phyloP scores from a whole-genome alignment of 805 yeast species.

The Zygosaccharomyces kombuchaensis region DNA sequence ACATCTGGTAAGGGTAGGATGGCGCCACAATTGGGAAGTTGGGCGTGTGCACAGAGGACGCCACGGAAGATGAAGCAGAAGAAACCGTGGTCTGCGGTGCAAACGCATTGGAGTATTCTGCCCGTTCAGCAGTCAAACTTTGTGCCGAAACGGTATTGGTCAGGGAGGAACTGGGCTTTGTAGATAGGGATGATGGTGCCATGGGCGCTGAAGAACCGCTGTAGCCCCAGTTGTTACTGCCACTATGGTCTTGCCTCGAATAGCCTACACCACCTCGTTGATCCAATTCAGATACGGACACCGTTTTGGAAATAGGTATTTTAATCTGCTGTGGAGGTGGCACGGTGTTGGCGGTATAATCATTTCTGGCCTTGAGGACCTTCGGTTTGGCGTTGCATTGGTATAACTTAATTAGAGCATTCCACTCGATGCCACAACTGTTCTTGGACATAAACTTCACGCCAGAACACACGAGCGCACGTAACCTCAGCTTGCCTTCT shows the following conservation, averaged over 20 bases:
- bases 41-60: background rate
- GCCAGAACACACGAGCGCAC: constrained; percentile 17
- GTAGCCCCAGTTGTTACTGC: constrained; percentile 20
- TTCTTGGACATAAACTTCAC: constrained; percentile 19
- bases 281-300: constrained; percentile 19
- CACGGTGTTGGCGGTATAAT: background rate
- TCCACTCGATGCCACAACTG: constrained; percentile 21
- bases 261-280: constrained; percentile 4
- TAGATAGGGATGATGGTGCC: constrained; percentile 27
- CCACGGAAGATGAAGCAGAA: background rate
- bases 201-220: constrained; percentile 35
- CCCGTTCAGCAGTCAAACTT: background rate
- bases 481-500: constrained; percentile 15
- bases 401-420: constrained; percentile 5
- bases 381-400: constrained; percentile 3
- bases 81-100: background rate
- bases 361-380: background rate
- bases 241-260: constrained; percentile 4
- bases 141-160: constrained; percentile 6
- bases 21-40: constrained; percentile 1
- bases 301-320: background rate
- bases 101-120: background rate
- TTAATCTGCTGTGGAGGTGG: background rate
- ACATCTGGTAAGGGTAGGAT: constrained; percentile 3
- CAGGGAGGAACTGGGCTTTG: constrained; percentile 24